Base-by-base conservation (phyloP, 2,329 filamentous ascomycete species). In the Seiridium unicorne region DNA sequence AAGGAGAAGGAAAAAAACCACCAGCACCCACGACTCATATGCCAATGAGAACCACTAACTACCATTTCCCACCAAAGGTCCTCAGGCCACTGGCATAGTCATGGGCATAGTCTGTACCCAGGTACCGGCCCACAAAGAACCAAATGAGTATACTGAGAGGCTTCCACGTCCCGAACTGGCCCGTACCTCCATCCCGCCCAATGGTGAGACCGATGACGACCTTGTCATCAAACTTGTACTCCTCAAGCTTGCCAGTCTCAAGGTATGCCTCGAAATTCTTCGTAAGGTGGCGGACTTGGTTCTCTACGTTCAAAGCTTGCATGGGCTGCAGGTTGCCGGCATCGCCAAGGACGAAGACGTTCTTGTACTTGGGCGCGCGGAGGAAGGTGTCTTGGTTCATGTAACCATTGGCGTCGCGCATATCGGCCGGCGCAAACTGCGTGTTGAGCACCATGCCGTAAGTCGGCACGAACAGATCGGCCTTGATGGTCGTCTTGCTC, bases 401-500 rank as follows among this genome's bases (percentile, higher is more conserved):
- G 58, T 69, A 74, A 6, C 73, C 73, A 0, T 60, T 44, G 32
- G 60, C 57, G 44, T 77, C 75, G 18, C 76, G 70, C 60, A 82
- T 67, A 1, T 64, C 57, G 6, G 69, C 61, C 3, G 80, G 77
- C 38, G 73, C 67, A 64, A 82, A 82, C 4, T 68, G 65, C 1
- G 76, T 78, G 70, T 85, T 85, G 60, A 77, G 74, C 0, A 67
- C 55, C 3, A 76, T 61, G 48, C 83, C 83, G 42, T 75, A 78
- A 0, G 80, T 76, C 0, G 82, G 81, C 11, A 85, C 67, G 66
- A 81, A 79, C 0, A 81, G 70, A 65, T 81, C 77, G 0, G 77
- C 69, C 11, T 67, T 68, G 55, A 84, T 76, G 3, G 49, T 51
- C 62, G 69, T 70, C 46, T 65, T 73, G n/a, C 58, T 70, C 26